Evolutionary conservation across 805 yeast species (phyloP), one percentile per base, ranked within the genome.

Genomic region (Starmerella scarabaei): DNA sequence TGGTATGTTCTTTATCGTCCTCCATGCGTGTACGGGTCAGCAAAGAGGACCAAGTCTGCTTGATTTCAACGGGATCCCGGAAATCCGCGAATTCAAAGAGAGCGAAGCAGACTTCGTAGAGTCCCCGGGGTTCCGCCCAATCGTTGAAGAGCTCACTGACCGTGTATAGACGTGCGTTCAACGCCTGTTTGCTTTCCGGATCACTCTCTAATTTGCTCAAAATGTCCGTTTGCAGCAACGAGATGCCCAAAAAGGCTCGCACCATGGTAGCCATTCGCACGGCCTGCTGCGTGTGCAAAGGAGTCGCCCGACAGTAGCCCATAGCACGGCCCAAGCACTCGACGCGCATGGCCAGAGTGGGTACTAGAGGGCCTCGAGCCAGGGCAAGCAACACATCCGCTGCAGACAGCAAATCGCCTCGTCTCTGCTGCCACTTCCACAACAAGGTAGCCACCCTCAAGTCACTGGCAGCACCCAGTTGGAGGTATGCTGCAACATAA

Each of bases 291-390:
- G 88, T 71, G 53, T 77, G 68, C 43, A 69, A 72, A 23, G 88
- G 82, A 33, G 72, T 75, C 58, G 94, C 80, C 55, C 83, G 82
- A 58, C 94, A 80, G 64, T 83, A 85, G 3, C 94, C 94, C 58
- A 80, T 80, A 1, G 96, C 96, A 50, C 96, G 71, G 1, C 96
- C 82, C 40, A 91, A 65, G 56, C 72, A 84, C 59, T 86, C 95
- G 33, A 88, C 78, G 56, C 98, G 72, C 52, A 79, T 77, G 29
- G 71, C 68, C 42, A 88, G 67, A 28, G 70, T 63, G 36, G 88
- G 65, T 9, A 71, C 69, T 57, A 84, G 83, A 19, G 57, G 77
- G 15, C 93, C 79, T 17, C 75, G 63, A 0, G 95, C 79, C 41
- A 91, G 63, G 5, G 73, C 69, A 52, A 79, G 80, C 36, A 84